Conservation (phyloP, 2,329 filamentous ascomycete genomes). For the Sclerotinia trifoliorum region DNA sequence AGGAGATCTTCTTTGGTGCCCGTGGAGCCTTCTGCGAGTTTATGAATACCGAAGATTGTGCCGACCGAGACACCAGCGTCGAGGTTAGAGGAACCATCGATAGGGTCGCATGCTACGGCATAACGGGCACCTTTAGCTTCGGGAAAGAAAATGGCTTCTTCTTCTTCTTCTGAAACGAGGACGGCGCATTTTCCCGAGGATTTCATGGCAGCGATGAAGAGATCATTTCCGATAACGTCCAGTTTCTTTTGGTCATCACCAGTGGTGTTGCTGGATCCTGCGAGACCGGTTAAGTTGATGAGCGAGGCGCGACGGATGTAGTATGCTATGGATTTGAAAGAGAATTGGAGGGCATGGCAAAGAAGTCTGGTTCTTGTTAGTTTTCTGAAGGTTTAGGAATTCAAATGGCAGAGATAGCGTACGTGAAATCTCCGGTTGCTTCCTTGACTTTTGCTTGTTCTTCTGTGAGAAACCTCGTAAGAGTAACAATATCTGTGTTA, state of each 20-base stretch:
- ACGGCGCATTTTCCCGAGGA: constrained; percentile 87
- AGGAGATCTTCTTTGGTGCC: constrained; percentile 84
- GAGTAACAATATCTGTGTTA: constrained; percentile 93
- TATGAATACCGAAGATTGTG: constrained; percentile 94
- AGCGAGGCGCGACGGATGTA: constrained; percentile 96
- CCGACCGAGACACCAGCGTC: constrained; percentile 97
- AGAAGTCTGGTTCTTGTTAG: constrained; percentile 62
- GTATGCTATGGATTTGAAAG: constrained; percentile 99
- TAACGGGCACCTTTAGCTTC: constrained; percentile 77
- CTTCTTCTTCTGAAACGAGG: constrained; percentile 97
- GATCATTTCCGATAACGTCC: constrained; percentile 96
- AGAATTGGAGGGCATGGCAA: constrained; percentile 97
- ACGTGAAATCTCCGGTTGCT: constrained; percentile 98
- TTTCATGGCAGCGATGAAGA: constrained; percentile 94
- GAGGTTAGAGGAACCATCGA: constrained; percentile 95
- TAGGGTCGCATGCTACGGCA: constrained; percentile 94
- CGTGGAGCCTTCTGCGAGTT: constrained; percentile 72
- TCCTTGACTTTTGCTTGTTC: constrained; percentile 92
- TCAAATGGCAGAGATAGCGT: constrained; percentile 41
- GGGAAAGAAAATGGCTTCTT: constrained; percentile 84
- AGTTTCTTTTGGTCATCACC: constrained; percentile 99
- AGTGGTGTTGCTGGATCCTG: constrained; percentile 90
- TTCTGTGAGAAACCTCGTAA: constrained; percentile 94
- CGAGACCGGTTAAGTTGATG: constrained; percentile 92
- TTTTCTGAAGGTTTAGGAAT: neutral